Evolutionary conservation across 371 early-diverging fungal species (phyloP).

Genomic region (Mortierella sp.): DNA sequence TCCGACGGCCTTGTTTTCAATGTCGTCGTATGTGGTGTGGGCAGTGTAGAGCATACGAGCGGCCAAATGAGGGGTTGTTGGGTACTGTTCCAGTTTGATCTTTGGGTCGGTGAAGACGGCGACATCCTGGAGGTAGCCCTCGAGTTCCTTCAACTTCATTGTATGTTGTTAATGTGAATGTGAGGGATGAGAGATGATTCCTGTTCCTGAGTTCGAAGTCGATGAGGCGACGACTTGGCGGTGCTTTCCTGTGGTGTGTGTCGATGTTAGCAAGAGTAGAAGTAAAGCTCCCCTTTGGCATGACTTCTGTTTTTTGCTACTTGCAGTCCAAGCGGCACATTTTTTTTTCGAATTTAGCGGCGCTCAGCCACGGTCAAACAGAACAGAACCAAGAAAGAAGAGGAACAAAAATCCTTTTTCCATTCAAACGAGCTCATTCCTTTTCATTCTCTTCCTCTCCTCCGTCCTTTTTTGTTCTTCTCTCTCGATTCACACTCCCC

Average conservation of each 20-base stretch:
- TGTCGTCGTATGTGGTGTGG: conserved; percentile 81
- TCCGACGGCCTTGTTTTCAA: conserved; percentile 79
- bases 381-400: not conserved
- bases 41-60: conserved; percentile 89
- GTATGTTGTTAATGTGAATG: not conserved
- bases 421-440: not conserved
- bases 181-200: not conserved
- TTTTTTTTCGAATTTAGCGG: not conserved
- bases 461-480: conserved; percentile 11
- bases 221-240: not conserved
- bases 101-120: conserved; percentile 84
- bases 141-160: conserved; percentile 86
- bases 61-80: conserved; percentile 88
- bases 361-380: conserved; percentile 36
- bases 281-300: not conserved
- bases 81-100: conserved; percentile 88
- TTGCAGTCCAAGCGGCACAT: not conserved
- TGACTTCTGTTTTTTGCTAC: not conserved
- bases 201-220: not conserved
- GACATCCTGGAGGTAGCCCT: conserved; percentile 80
- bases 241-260: not conserved
- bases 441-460: not conserved
- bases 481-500: not conserved
- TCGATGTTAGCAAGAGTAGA: not conserved
- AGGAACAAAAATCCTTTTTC: not conserved